Conservation (phyloP, 2,329 filamentous ascomycete species). For the Ascochyta fabae region DNA sequence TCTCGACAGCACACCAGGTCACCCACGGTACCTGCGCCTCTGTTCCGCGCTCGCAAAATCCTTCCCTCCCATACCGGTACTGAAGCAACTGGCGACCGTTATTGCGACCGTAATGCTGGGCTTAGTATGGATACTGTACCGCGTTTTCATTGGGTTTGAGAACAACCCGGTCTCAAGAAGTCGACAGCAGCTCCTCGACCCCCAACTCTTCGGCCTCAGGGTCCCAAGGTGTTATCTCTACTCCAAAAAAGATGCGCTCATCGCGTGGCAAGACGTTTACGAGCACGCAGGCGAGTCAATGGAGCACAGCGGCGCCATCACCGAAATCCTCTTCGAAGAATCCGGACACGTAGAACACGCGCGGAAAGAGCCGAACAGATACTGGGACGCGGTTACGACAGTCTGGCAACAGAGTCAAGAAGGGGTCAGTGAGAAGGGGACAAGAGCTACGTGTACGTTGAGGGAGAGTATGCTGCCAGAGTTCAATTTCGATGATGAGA, state of each 20-base stretch:
- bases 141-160: slow-evolving; percentile 23
- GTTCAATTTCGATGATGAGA: slow-evolving; percentile 10
- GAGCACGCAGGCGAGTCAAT: slow-evolving; percentile 56
- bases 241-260: slow-evolving; percentile 62
- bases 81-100: slow-evolving; percentile 23
- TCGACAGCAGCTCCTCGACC: slow-evolving; percentile 15
- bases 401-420: slow-evolving; percentile 24
- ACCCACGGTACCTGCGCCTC: slow-evolving; percentile 30
- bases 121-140: slow-evolving; percentile 27
- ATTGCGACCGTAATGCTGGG: slow-evolving; percentile 23
- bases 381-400: slow-evolving; percentile 55
- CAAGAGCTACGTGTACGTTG: neutral
- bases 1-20: slow-evolving; percentile 39
- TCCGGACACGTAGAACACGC: slow-evolving; percentile 67
- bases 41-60: slow-evolving; percentile 31
- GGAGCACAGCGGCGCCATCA: slow-evolving; percentile 55
- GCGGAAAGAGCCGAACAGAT: slow-evolving; percentile 60
- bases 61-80: slow-evolving; percentile 26
- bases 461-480: neutral
- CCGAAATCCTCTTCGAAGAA: slow-evolving; percentile 60
- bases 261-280: slow-evolving; percentile 61
- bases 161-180: slow-evolving; percentile 31
- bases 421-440: neutral
- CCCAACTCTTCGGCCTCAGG: slow-evolving; percentile 21
- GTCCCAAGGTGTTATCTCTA: slow-evolving; percentile 62